These are phyloP conservation scores for Podaxis carcinomalis DNA, from an alignment of 768 basidiomycete genomes.

Conservation along the genomic window DNA sequence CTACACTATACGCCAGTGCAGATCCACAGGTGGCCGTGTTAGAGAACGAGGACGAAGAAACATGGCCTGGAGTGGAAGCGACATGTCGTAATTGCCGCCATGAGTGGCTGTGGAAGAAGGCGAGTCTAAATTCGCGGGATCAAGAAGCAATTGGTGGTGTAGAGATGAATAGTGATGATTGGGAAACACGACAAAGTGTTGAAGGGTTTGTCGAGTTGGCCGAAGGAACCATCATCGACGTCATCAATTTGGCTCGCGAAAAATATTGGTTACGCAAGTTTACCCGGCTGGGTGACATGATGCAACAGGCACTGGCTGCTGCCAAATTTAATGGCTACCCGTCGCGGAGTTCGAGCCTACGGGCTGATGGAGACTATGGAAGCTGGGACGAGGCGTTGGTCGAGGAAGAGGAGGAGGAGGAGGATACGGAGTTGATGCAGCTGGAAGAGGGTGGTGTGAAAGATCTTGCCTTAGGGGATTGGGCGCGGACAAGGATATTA, in stretches of 20 bases:
- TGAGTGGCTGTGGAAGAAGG: slow-evolving; percentile 63
- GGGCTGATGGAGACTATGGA: slow-evolving; percentile 11
- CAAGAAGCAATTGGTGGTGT: slow-evolving; percentile 54
- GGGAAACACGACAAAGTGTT: slow-evolving; percentile 64
- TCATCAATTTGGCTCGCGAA: slow-evolving; percentile 59
- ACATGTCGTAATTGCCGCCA: slow-evolving; percentile 66
- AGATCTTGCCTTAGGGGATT: slow-evolving; percentile 63
- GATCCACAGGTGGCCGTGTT: slow-evolving; percentile 37
- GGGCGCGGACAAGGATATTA: slow-evolving; percentile 66
- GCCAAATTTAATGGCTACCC: slow-evolving; percentile 6
- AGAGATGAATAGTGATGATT: slow-evolving; percentile 39
- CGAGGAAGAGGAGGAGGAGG: slow-evolving; percentile 42
- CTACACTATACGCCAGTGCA: slow-evolving; percentile 13
- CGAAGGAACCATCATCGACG: slow-evolving; percentile 63
- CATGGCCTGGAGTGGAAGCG: slow-evolving; percentile 59
- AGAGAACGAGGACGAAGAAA: slow-evolving; percentile 72
- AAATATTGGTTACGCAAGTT: slow-evolving; percentile 64
- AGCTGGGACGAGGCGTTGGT: slow-evolving; percentile 24
- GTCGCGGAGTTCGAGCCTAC: not conserved
- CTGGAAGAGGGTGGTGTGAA: slow-evolving; percentile 37
- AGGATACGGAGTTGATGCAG: slow-evolving; percentile 38
- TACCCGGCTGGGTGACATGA: slow-evolving; percentile 64
- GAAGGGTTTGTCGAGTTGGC: slow-evolving; percentile 72
- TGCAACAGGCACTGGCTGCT: slow-evolving; percentile 66
- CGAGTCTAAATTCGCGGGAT: slow-evolving; percentile 42